Evolutionary conservation across 768 basidiomycete species (phyloP), one percentile per base, ranked within the genome.

Genomic region (Tremella mesenterica): DNA sequence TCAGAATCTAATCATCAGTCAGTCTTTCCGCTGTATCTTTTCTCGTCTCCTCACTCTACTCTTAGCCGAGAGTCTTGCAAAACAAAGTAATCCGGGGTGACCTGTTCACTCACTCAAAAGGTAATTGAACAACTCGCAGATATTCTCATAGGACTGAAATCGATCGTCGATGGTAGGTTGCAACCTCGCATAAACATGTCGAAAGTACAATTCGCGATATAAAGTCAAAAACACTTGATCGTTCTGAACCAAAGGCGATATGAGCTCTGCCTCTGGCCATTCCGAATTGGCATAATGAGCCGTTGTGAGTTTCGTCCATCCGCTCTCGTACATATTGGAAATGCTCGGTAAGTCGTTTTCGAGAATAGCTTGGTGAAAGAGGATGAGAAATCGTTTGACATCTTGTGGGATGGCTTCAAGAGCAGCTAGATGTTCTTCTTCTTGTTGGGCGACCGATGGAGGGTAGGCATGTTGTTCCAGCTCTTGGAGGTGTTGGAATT

Each of bases 121-220:
- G 71, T 91, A 90, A 75, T 96, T 97, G 81, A 96, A 97, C 60
- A 97, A 77, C 73, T 93, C 90, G 80, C 93, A 96, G 75, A 89
- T 89, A 77, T 93, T 93, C 71, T 93, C 71, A 58, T 72, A 73
- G 18, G 91, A 92, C 72, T 95, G 89, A 79, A 96, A 93, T 39
- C 93, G 85, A 74, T 97, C 93, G 71, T 97, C 93, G 64, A 96
- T 82, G 74, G 95, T 86, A 60, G 93, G 92, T 69, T 86, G 85
- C 39, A 99, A 79, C 36, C 89, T 85, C 1, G 92, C 95, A 77
- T 96, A 95, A 23, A 97, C 88, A 69, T 95, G 92, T 48, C 76
- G 71, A 65, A 67, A 72, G 56, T 73, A 71, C 23, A 71, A 63
- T 56, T 67, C 53, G 29, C 92, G 86, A 75, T 99, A 97, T 14